phyloP scores from a whole-genome alignment of 129 eudicot genomes.

The Arctium lappa region DNA sequence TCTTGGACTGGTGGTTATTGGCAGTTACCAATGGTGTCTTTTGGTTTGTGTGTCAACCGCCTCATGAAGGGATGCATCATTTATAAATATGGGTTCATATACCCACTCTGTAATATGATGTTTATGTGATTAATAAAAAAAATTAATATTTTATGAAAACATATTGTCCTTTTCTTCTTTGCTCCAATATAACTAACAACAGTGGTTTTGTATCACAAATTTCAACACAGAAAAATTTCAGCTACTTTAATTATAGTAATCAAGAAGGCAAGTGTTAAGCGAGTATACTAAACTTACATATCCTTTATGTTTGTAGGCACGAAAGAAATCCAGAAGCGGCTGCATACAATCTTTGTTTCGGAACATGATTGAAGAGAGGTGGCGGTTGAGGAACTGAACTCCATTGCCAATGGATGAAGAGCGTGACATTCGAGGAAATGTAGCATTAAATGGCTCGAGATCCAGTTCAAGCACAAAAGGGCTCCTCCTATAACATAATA shows the following conservation, averaged over 20 bases:
- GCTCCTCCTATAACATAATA: slow-evolving; percentile 39
- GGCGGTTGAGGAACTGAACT: slow-evolving; percentile 95
- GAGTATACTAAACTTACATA: slow-evolving; percentile 47
- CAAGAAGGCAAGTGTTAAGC: neutral
- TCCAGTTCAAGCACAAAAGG: slow-evolving; percentile 77
- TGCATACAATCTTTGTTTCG: slow-evolving; percentile 87
- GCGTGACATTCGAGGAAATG: slow-evolving; percentile 87
- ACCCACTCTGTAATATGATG: no score
- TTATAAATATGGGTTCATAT: no score
- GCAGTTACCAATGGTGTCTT: no score
- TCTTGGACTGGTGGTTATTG: no score
- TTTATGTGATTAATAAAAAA: no score
- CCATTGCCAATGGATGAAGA: slow-evolving; percentile 97
- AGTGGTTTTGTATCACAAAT: neutral
- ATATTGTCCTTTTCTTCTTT: no score
- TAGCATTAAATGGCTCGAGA: slow-evolving; percentile 89
- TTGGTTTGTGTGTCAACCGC: no score
- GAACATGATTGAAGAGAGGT: slow-evolving; percentile 94
- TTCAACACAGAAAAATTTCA: neutral
- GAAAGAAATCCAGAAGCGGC: slow-evolving; percentile 87
- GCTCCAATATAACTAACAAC: neutral
- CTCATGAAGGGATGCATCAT: no score
- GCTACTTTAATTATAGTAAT: neutral
- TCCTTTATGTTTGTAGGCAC: slow-evolving; percentile 84
- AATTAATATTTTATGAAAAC: no score